Base-by-base conservation (phyloP, 805 yeast genomes). In the Candida cerambycidarum region DNA sequence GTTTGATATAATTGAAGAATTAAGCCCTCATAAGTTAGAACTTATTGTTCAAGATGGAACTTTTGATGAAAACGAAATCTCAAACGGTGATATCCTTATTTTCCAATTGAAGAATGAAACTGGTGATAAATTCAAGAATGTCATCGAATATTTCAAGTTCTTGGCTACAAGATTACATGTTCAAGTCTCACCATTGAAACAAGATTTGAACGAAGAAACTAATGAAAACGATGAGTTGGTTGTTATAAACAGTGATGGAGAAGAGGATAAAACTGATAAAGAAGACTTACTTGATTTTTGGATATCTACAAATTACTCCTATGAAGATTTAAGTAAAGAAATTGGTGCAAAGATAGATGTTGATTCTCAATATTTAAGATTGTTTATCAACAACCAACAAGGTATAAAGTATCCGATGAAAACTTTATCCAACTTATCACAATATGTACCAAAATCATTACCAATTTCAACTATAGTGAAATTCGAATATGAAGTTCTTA, bases 401-500 rank as follows among this genome's bases (percentile, higher is more conserved):
- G 83, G 82, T n/a, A 79, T 79, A 12, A 70, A 78, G 45, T 67
- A 73, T 44, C 80, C 85, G 1, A 56, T 71, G 42, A 60, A 62
- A 38, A 59, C 69, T 6, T 45, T 54, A 7, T 54, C 61, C 47
- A 55, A 61, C 41, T 56, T 75, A 52, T 58, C 74, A 43, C 69
- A 68, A 56, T 48, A 69, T 8, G 67, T 77, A 49, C 65, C 69
- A 5, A 69, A 67, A 50, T 57, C 59, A 19, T 69, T 71, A 29
- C 69, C 79, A 1, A 74, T 71, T 16, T 66, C 75, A 6, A 75
- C 72, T 32, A 58, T 67, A 3, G 61, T 65, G 12, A 54, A 57
- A 15, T 76, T 92, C 44, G 83, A 82, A 50, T 92, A 85, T 58
- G 97, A 92, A 56, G 63, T 84, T 1, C 71, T 93, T 55, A 85